Base-by-base conservation (phyloP, 2,329 filamentous ascomycete genomes). In the Colletotrichum eleusines region DNA sequence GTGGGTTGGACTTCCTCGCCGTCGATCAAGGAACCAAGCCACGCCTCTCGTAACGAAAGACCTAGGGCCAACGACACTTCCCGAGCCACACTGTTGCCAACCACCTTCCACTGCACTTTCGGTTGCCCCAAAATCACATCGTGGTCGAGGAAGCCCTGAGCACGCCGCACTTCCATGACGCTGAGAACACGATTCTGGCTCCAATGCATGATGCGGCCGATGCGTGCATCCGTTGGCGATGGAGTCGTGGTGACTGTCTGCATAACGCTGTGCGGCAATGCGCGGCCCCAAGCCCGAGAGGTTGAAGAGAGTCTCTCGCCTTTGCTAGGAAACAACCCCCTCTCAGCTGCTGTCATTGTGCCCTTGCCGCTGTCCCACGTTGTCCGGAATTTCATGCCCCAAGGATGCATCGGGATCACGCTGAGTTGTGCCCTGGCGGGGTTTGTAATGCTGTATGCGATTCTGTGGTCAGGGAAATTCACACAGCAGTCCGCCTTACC, bases 11-110 rank as follows among this genome's bases (percentile, higher is more conserved):
- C 53, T 44, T 71, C 73, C 12, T 72, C 73, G 18, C 61, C 70
- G 26, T 72, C 69, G 2, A 72, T 31, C 23, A 84, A 72, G 3
- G 80, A 79, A 0, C 81, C 82, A 5, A 80, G 74, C 80, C 81
- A 89, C 0, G 91, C 91, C 72, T 91, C 85, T 9, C 90, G 83
- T 16, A 94, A 80, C 12, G 85, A 82, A 5, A 92, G 76, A 0
- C 93, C 93, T 1, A 94, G 77, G 0, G 89, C 88, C 23, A 94
- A 79, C 0, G 92, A 88, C 1, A 93, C 87, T 31, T 89, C 87
- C 11, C 92, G 83, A 3, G 92, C 88, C 0, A 97, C 93, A 35
- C 90, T 93, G 78, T 97, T 97, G 0, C 94, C 94, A 0, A 95
- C 84, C 26, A 93, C 88, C 65, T 85, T 87, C 81, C 88, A 90